These are phyloP conservation scores for Sporisorium sorghi DNA, from an alignment of 1,284 basidiomycete species.

Conservation along the genomic window DNA sequence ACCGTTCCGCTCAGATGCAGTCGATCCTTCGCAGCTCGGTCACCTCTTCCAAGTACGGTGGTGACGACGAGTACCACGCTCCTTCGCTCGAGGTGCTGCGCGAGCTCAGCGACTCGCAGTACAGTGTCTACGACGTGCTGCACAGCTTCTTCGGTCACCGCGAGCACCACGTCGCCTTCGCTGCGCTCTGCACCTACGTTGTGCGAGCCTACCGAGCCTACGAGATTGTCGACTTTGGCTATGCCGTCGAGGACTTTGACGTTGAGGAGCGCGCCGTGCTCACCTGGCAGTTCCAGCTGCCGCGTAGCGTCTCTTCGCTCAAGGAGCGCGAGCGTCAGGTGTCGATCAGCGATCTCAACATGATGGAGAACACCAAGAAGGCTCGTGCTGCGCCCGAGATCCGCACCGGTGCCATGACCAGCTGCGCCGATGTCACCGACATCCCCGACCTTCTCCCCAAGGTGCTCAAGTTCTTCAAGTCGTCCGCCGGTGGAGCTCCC, in stretches of 20 bases:
- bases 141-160: slow-evolving; percentile 90
- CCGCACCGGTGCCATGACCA: slow-evolving; percentile 67
- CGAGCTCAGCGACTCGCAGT: slow-evolving; percentile 94
- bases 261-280: slow-evolving; percentile 72
- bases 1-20: slow-evolving; percentile 94
- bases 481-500: slow-evolving; percentile 32
- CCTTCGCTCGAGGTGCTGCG: slow-evolving; percentile 88
- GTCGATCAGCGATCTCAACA: slow-evolving; percentile 63
- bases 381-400: slow-evolving; percentile 51
- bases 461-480: slow-evolving; percentile 61
- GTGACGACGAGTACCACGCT: slow-evolving; percentile 74
- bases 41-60: slow-evolving; percentile 82
- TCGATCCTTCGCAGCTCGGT: slow-evolving; percentile 88
- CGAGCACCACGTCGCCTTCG: slow-evolving; percentile 79
- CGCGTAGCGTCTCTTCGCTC: slow-evolving; percentile 40
- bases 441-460: slow-evolving; percentile 60
- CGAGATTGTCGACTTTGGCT: slow-evolving; percentile 89
- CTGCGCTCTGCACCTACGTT: slow-evolving; percentile 95
- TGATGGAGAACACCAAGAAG: slow-evolving; percentile 53
- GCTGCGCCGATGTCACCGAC: slow-evolving; percentile 56
- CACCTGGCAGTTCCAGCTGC: slow-evolving; percentile 73
- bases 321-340: slow-evolving; percentile 66
- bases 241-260: slow-evolving; percentile 78
- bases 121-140: slow-evolving; percentile 96
- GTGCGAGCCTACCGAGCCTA: slow-evolving; percentile 96